Evolutionary conservation across 371 early-diverging fungal species (phyloP).

Genomic region (Sanchytrium tribonematis): DNA sequence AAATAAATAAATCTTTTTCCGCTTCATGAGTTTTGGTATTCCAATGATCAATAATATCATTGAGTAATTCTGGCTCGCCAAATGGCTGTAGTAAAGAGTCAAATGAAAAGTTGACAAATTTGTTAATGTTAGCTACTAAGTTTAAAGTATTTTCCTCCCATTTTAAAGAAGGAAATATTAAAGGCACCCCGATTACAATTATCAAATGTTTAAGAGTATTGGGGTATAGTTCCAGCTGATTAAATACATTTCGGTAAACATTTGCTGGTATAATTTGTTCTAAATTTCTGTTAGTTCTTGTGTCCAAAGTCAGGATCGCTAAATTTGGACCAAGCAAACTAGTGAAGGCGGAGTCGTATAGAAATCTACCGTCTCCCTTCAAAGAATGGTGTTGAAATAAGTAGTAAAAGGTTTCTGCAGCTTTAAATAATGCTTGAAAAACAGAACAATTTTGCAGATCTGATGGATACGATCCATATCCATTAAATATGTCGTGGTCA

Average conservation of each 20-base stretch:
- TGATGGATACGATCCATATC: conserved; percentile 43
- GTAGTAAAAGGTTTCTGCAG: conserved; percentile 46
- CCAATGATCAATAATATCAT: conserved; percentile 54
- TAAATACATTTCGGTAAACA: conserved; percentile 31
- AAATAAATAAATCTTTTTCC: conserved; percentile 34
- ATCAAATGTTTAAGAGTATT: conserved; percentile 29
- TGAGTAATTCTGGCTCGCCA: conserved; percentile 52
- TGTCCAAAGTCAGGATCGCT: conserved; percentile 34
- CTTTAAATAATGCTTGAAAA: conserved; percentile 24
- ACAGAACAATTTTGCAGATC: conserved; percentile 30
- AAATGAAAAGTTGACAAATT: background rate
- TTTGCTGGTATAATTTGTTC: conserved; percentile 24
- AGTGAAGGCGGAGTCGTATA: conserved; percentile 21
- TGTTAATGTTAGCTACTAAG: background rate
- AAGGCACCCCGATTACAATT: conserved; percentile 37
- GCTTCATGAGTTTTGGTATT: conserved; percentile 32
- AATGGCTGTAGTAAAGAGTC: conserved; percentile 8
- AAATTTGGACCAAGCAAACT: conserved; percentile 33
- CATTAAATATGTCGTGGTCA: conserved; percentile 30
- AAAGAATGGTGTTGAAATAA: conserved; percentile 61
- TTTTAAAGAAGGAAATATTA: conserved; percentile 40
- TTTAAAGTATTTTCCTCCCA: conserved; percentile 16
- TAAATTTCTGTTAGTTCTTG: conserved; percentile 42
- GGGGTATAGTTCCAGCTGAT: conserved; percentile 19
- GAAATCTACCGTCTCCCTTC: conserved; percentile 27